Evolutionary conservation across 1,284 basidiomycete species (phyloP), one percentile per base, ranked within the genome.

Genomic region (Athelia psychrophila): DNA sequence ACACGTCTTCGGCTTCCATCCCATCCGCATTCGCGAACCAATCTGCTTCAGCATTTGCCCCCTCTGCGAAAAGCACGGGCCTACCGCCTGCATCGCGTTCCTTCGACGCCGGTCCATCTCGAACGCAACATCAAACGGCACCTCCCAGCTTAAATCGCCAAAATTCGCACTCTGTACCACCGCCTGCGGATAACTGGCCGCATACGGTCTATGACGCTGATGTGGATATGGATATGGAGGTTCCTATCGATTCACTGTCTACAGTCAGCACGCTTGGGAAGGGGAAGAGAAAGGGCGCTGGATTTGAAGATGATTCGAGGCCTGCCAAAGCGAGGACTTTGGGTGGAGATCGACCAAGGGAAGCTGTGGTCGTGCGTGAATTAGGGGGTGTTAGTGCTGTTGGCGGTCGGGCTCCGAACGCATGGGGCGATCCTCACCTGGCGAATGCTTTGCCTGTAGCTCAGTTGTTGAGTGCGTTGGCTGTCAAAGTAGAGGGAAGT

Each of bases 311-410:
- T 18, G 47, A 48, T 33, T 20, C 23, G 8, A 5, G 33, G 15
- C 16, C 45, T 18, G n/a, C 15, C 30, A 38, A 38, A 27, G n/a
- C 48, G 19, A 68, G 81, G 38, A 91, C 90, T 15, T 71, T 93
- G 9, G 91, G 91, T 22, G 88, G 88, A 0, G 87, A 88, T 58
- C 69, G 81, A 35, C 67, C 73, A 2, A 71, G 83, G 53, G 83
- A 83, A 49, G 59, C 64, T 33, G 72, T 74, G 15, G 65, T 74
- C 3, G 72, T 80, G 30, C 79, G 78, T 56, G 80, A 86, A 61
- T 75, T 92, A 23, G 59, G 64, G 35, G 59, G 57, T 32, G 27
- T 58, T 33, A 25, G 55, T 48, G 50, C 60, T 56, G 45, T 63
- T 5, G 52, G 65, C 3, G 51, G 47, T 16, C 32, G 40, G 54